Conservation (phyloP, 2,329 filamentous ascomycete genomes). For the Aciculosporium take region DNA sequence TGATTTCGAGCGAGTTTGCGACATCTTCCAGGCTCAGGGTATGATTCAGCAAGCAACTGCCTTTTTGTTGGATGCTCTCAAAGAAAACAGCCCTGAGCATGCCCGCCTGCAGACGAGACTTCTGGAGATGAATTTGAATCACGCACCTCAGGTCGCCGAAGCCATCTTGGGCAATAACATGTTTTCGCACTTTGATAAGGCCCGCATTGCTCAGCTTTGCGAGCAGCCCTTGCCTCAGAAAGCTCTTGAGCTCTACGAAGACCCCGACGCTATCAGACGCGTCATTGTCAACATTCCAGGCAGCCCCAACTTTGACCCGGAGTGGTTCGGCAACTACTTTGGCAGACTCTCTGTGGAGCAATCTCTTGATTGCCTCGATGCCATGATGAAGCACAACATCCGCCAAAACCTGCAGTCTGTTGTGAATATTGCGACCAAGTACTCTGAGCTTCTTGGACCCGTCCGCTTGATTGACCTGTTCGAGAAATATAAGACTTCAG, state of each 20-base stretch:
- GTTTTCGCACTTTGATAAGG: constrained; percentile 93
- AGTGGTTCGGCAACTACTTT: constrained; percentile 88
- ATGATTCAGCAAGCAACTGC: constrained; percentile 97
- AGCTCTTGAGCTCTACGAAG: constrained; percentile 89
- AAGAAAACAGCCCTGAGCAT: constrained; percentile 89
- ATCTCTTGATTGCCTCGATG: constrained; percentile 82
- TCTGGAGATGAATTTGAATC: constrained; percentile 94
- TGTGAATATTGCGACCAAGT: constrained; percentile 92
- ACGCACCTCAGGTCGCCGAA: constrained; percentile 93
- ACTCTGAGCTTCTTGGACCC: constrained; percentile 87
- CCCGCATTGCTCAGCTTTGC: constrained; percentile 76
- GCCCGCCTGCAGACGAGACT: constrained; percentile 85
- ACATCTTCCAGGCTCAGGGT: constrained; percentile 95
- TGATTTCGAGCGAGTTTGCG: constrained; percentile 86
- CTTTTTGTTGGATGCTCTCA: constrained; percentile 91
- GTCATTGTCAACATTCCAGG: constrained; percentile 70
- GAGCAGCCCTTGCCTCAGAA: constrained; percentile 80
- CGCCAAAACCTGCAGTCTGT: constrained; percentile 92
- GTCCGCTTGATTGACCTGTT: constrained; percentile 80
- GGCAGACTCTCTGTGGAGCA: constrained; percentile 91
- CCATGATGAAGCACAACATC: constrained; percentile 94
- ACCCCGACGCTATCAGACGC: constrained; percentile 79
- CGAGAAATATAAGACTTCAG: constrained; percentile 93
- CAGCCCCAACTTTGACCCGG: constrained; percentile 72
- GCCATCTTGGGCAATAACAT: constrained; percentile 96